These are phyloP conservation scores for Paramecium pentaurelia DNA, from an alignment of 73 alveolate species.

Conservation along the genomic window DNA sequence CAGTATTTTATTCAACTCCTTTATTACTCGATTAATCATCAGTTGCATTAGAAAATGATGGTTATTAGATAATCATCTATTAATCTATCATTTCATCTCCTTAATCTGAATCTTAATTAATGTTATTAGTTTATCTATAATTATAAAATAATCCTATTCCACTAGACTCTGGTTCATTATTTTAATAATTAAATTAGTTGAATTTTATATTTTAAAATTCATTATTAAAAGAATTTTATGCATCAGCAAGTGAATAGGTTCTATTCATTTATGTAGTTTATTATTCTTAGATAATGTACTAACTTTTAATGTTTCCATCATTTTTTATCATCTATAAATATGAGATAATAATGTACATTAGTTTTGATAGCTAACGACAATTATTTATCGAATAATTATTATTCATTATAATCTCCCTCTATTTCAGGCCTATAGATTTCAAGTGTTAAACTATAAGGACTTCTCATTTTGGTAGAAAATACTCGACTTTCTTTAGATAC, in stretches of 20 bases:
- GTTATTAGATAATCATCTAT: neutral
- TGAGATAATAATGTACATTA: neutral
- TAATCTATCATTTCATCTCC: neutral
- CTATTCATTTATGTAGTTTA: neutral
- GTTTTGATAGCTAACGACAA: neutral
- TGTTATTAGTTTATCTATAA: neutral
- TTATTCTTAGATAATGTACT: neutral
- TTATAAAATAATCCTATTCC: neutral
- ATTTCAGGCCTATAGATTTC: conserved; percentile 69
- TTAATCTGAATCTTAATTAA: too few relatives aligned
- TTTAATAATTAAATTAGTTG: neutral
- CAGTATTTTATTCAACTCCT: neutral
- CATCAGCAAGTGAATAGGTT: neutral
- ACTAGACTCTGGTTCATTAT: neutral
- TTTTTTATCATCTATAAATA: neutral
- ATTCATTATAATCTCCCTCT: neutral
- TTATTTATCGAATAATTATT: neutral
- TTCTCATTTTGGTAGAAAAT: conserved; percentile 67
- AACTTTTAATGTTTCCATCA: neutral
- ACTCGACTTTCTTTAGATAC: conserved; percentile 64
- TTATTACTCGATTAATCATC: neutral
- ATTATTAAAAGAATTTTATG: neutral
- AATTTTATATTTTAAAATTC: neutral
- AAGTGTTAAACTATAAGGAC: conserved; percentile 66
- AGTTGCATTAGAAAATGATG: conserved; percentile 44